A percentile compares a stretch with the other conserved stretches of the same genome.
phyloP scores from a whole-genome alignment of 225 moss, liverwort and hornwort species.

The Polytrichum commune region DNA sequence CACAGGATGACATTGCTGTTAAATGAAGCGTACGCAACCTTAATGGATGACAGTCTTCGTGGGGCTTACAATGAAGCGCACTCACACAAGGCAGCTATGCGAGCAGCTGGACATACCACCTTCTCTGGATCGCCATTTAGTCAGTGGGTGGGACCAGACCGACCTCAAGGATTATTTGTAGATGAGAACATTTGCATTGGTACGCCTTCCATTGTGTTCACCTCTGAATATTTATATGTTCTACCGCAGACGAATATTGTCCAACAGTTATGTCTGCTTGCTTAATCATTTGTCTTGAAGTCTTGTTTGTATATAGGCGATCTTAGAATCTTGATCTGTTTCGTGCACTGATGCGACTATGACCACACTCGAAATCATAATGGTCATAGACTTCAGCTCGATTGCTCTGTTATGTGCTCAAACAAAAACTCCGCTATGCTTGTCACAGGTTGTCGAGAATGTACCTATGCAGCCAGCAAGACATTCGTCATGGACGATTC shows the following conservation, averaged over 20 bases:
- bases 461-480: constrained; percentile 70
- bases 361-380: too few relatives aligned
- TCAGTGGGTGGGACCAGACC: constrained; percentile 85
- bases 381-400: too few relatives aligned
- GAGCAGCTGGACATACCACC: constrained; percentile 39
- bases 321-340: too few relatives aligned
- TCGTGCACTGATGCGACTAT: too few relatives aligned
- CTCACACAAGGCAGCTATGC: constrained; percentile 61
- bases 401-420: too few relatives aligned
- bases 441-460: constrained; percentile 84
- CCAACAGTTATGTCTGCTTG: too few relatives aligned
- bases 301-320: too few relatives aligned
- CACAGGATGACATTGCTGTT: constrained; percentile 87
- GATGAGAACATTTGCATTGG: constrained; percentile 94
- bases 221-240: too few relatives aligned
- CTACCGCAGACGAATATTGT: too few relatives aligned
- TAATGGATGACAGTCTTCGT: constrained; percentile 85
- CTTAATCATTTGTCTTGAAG: too few relatives aligned
- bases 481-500: constrained; percentile 88
- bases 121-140: constrained; percentile 78
- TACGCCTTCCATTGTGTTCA: constrained; percentile 19
- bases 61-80: constrained; percentile 70
- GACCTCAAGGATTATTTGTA: constrained; percentile 93
- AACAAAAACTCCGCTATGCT: too few relatives aligned
- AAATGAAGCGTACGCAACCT: constrained; percentile 89